Percentiles rank a stretch among this genome's conserved stretches.
Evolutionary conservation across 2,329 filamentous ascomycete genomes (phyloP).

Genomic region (Fusarium ambrosium): DNA sequence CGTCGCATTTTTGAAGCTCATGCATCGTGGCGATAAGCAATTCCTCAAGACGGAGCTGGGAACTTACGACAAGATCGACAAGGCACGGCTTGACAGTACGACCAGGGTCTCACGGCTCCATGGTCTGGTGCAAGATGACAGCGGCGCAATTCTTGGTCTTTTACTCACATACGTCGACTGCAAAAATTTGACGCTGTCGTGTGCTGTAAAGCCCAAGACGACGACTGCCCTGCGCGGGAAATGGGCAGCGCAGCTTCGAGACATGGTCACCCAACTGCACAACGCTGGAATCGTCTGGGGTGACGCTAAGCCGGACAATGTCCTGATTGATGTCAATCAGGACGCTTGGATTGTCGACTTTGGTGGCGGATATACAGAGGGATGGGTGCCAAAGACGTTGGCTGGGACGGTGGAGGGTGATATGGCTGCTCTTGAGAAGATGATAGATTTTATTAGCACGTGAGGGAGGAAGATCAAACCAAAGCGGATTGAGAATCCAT

Average conservation of each 20-base stretch:
- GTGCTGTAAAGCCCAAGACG: slow-evolving; percentile 6
- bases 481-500: neutral
- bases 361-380: neutral
- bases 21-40: slow-evolving; percentile 11
- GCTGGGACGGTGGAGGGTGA: neutral
- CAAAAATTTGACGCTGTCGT: slow-evolving; percentile 7
- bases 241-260: slow-evolving; percentile 38
- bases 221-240: neutral
- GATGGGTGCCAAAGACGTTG: neutral
- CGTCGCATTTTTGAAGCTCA: slow-evolving; percentile 22
- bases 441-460: slow-evolving; percentile 1
- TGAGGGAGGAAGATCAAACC: neutral
- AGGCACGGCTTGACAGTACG: slow-evolving; percentile 5
- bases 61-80: slow-evolving; percentile 26
- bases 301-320: neutral
- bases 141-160: slow-evolving; percentile 21
- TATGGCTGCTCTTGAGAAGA: slow-evolving; percentile 10
- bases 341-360: slow-evolving; percentile 17
- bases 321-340: neutral
- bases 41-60: slow-evolving; percentile 19
- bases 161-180: slow-evolving; percentile 37
- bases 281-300: neutral
- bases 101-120: slow-evolving; percentile 28
- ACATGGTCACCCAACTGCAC: slow-evolving; percentile 35
- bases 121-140: slow-evolving; percentile 20